Evolutionary conservation across 257 asterid genomes (phyloP), one percentile per base, ranked within the genome.

Genomic region (Rhazya stricta): DNA sequence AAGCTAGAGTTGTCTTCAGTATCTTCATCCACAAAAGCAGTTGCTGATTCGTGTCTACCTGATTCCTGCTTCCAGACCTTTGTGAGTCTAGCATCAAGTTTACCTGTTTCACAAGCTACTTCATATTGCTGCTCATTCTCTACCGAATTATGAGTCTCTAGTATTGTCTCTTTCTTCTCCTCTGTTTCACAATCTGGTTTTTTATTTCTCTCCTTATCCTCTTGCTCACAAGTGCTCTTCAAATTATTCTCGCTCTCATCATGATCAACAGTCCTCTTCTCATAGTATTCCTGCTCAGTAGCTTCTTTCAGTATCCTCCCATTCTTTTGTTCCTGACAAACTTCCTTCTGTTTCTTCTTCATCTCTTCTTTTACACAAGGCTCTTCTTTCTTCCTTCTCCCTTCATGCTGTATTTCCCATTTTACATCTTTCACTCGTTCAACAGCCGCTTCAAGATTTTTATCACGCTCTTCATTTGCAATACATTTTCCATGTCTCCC

Each of bases 381-480:
- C 73, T 77, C 88, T 56, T 57, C 46, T 45, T 82, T 86, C 76
- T 81, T 67, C 80, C 78, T 60, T 69, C 72, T 79, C 74, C 76
- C 86, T 71, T 84, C 88, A 78, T 74, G 78, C 74, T 77, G 79
- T 67, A 53, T 77, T 63, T 67, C 75, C 63, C 67, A 48, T 68
- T 83, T 83, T 61, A 69, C 82, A 67, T 58, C 74, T 68, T 79
- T 84, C 45, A 75, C 79, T 69, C 66, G 69, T 65, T 84, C 85
- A 76, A 73, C 75, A 76, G 67, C 77, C 67, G 75, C 80, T 43
- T 78, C 65, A 62, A 48, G 81, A 46, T 79, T 80, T 69, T 80
- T 77, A 71, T 81, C 87, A 77, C 67, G 76, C 60, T 83, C 85
- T 67, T 82, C 85, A 67, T 67, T 57, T 77, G 50, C 71, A 71